phyloP scores from a whole-genome alignment of 2,329 filamentous ascomycete species.

The Penicillium sp. region DNA sequence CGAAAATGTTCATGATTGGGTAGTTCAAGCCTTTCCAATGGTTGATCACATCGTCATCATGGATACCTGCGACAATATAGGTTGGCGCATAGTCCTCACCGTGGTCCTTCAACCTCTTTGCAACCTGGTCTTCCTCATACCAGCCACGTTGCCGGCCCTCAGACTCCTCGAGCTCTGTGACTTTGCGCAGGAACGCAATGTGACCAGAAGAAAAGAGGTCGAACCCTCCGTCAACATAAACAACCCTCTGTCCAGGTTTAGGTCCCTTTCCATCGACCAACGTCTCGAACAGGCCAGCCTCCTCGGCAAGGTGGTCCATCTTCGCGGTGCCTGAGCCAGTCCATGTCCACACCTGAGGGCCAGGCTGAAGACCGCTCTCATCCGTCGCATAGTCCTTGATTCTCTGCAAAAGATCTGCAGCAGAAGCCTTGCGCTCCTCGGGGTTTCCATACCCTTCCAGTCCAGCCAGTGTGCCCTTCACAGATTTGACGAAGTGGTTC shows the following conservation, averaged over 20 bases:
- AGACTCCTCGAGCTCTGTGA: constrained; percentile 70
- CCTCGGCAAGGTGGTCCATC: constrained; percentile 49
- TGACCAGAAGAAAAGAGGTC: constrained; percentile 96
- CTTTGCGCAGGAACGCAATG: constrained; percentile 85
- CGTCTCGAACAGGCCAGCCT: constrained; percentile 64
- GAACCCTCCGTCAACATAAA: constrained; percentile 96
- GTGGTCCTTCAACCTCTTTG: constrained; percentile 61
- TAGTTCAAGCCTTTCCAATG: constrained; percentile 97
- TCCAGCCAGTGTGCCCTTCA: constrained; percentile 67
- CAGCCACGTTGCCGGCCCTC: constrained; percentile 69
- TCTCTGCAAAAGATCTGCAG: constrained; percentile 69
- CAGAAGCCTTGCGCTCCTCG: constrained; percentile 65
- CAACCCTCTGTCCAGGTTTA: constrained; percentile 74
- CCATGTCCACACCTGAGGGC: constrained; percentile 86
- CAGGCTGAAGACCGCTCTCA: constrained; percentile 73
- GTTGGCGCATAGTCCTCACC: constrained; percentile 76
- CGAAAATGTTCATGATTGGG: constrained; percentile 99
- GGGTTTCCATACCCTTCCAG: constrained; percentile 69
- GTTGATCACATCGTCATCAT: constrained; percentile 94
- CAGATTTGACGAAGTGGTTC: constrained; percentile 84
- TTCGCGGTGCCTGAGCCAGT: constrained; percentile 43
- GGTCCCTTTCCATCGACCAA: constrained; percentile 72
- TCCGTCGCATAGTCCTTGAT: constrained; percentile 87
- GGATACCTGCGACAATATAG: constrained; percentile 89
- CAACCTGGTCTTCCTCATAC: constrained; percentile 65